phyloP scores from a whole-genome alignment of 192 early-diverging fungal species.

The Rhizophagus clarus region DNA sequence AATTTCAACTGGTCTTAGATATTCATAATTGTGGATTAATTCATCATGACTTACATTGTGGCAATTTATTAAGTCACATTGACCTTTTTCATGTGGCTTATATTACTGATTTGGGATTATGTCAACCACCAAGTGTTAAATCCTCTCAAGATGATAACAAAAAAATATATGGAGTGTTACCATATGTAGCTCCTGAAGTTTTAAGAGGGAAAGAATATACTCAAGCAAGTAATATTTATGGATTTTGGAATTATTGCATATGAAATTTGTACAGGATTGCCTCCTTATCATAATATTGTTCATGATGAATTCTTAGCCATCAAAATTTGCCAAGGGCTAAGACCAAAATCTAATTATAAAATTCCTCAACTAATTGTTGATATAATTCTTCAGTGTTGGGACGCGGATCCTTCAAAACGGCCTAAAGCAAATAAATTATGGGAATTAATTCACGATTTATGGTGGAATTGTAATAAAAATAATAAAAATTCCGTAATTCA shows the following conservation, averaged over 20 bases:
- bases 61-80: neutral
- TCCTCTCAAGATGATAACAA: neutral
- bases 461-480: no score
- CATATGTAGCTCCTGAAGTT: slow-evolving; percentile 21
- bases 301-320: slow-evolving; percentile 2
- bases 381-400: slow-evolving; percentile 2
- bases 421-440: neutral
- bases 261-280: neutral
- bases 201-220: slow-evolving; percentile 1
- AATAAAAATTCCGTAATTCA: no score
- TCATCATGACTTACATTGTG: slow-evolving; percentile 16
- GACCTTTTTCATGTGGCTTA: no score
- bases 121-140: neutral
- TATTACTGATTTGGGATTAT: slow-evolving; percentile 10
- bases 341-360: slow-evolving; percentile 3
- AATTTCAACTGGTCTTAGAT: slow-evolving; percentile 2
- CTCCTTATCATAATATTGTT: neutral
- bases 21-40: neutral
- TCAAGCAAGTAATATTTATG: slow-evolving; percentile 3
- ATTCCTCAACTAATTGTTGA: slow-evolving; percentile 4
- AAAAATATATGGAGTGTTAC: slow-evolving; percentile 12
- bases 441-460: neutral
- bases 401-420: neutral
- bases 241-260: neutral
- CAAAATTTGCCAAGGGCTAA: neutral